Evolutionary conservation across 345 rosid species (phyloP), one percentile per base, ranked within the genome.

Genomic region (Lepidium sativum): DNA sequence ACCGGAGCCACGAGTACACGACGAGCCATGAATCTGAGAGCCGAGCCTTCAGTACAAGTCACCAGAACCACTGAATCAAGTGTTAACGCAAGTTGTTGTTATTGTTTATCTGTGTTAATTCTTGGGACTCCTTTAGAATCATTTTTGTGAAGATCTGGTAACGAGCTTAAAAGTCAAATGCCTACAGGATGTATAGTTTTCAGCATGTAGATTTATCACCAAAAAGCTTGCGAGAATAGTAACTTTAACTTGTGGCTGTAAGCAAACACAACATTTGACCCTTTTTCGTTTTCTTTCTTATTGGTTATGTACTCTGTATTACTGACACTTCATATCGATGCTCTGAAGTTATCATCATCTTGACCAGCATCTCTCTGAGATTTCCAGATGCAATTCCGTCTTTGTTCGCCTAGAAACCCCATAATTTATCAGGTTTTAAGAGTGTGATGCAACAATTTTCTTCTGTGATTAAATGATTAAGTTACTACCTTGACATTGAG

Each of bases 401-500:
- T 44, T 52, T 60, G 5, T 29, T 53, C 44, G 57, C 63, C 77
- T 72, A 27, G 20, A 33, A 35, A 6, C 0, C 5, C 9, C 4
- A 34, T 58, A 6, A 8, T 37, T 9, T 2, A 34, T 49, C 49
- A 58, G 32, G 40, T 16, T 11, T 43, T 25, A 34, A 35, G 37
- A 51, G 43, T 37, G 37, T 37, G 14, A 27, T 8, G n/a, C n/a
- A n/a, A n/a, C n/a, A n/a, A n/a, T n/a, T n/a, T n/a, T n/a, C n/a
- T n/a, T n/a, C n/a, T n/a, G n/a, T n/a, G n/a, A n/a, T n/a, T 31
- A 17, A 25, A 23, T 27, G 51, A n/a, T n/a, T n/a, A n/a, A n/a
- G 55, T 58, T 58, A 25, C 31, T 78, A 85, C 97, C 97, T 86
- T 81, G 37, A 86, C 90, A 66, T 60, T 75, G 68, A 90, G 79